Percentiles rank a stretch among this genome's conserved stretches.
Evolutionary conservation across 805 yeast genomes (phyloP).

Genomic region (Pichia phayaonensis): DNA sequence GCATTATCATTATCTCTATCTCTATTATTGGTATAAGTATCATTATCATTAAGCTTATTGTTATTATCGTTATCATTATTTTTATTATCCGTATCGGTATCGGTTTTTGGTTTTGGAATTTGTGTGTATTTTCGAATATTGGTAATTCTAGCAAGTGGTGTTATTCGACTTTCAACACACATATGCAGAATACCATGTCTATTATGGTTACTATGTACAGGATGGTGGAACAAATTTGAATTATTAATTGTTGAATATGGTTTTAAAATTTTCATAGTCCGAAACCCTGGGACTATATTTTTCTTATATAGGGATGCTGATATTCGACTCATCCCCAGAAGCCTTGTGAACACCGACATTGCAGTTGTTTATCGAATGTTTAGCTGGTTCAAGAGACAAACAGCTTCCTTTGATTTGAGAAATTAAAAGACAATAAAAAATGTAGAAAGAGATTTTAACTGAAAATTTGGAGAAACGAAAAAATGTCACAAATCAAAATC

Average conservation of each 20-base stretch:
- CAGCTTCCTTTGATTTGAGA: too few relatives aligned
- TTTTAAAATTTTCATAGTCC: not conserved
- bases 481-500: not conserved
- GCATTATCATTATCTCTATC: not conserved
- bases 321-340: not conserved
- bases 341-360: not conserved
- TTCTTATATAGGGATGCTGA: not conserved
- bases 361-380: not conserved
- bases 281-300: not conserved
- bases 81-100: not conserved
- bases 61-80: not conserved
- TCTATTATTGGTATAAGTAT: not conserved
- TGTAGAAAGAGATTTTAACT: too few relatives aligned
- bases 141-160: not conserved
- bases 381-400: too few relatives aligned
- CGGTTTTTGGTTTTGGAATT: not conserved
- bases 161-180: not conserved
- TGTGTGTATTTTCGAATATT: not conserved
- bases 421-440: too few relatives aligned
- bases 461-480: not conserved
- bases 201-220: not conserved
- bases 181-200: not conserved
- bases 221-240: not conserved
- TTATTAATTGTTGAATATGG: not conserved
- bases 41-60: not conserved